These are phyloP conservation scores for Kluyveromyces nonfermentans DNA, from an alignment of 805 yeast species.

Conservation along the genomic window DNA sequence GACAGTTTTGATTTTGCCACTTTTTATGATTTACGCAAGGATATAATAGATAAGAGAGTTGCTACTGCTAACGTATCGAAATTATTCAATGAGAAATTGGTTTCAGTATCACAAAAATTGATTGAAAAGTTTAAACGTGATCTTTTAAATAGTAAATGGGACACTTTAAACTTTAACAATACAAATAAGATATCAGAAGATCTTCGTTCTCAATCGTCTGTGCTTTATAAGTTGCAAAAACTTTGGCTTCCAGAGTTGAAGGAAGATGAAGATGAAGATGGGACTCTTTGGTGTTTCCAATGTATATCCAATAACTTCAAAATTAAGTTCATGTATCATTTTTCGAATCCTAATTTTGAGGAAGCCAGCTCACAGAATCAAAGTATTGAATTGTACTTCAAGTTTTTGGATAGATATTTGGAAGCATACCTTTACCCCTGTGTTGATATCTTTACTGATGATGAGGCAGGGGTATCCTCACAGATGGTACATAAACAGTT, in stretches of 20 bases:
- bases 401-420: constrained; percentile 40
- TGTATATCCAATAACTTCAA: constrained; percentile 37
- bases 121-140: constrained; percentile 10
- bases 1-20: constrained; percentile 4
- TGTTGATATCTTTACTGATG: constrained; percentile 33
- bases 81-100: neutral
- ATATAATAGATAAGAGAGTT: neutral
- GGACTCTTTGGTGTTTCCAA: constrained; percentile 37
- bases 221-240: constrained; percentile 12
- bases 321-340: constrained; percentile 46
- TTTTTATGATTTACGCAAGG: neutral
- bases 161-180: constrained; percentile 13
- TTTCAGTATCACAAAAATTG: constrained; percentile 6
- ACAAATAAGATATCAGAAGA: constrained; percentile 9
- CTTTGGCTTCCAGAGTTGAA: constrained; percentile 8
- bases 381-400: constrained; percentile 44
- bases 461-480: constrained; percentile 16
- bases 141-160: constrained; percentile 25
- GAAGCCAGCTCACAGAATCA: constrained; percentile 28
- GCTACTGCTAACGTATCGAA: neutral
- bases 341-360: constrained; percentile 31
- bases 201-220: constrained; percentile 14
- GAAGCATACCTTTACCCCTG: constrained; percentile 33
- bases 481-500: constrained; percentile 32
- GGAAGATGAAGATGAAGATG: neutral